phyloP scores from a whole-genome alignment of 2,329 filamentous ascomycete species.

The Colletotrichum sp. region DNA sequence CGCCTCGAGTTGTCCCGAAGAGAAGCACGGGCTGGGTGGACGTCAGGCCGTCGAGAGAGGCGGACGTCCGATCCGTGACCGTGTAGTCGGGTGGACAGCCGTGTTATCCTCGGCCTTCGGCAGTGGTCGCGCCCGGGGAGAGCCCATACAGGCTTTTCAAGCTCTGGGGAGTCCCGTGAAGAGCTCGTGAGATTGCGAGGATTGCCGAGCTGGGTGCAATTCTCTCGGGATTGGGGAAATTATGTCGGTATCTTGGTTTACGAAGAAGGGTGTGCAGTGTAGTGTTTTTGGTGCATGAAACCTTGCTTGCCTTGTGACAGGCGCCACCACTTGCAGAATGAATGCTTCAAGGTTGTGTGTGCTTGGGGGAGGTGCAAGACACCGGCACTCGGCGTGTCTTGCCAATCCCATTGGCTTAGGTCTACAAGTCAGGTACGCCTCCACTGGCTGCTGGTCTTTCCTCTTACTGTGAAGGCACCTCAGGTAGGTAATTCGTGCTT shows the following conservation, averaged over 20 bases:
- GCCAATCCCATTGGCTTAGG: background rate
- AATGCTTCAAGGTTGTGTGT: background rate
- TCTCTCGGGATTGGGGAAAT: background rate
- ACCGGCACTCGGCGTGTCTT: background rate
- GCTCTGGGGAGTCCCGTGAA: background rate
- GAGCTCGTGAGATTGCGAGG: conserved; percentile 13
- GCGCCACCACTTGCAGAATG: background rate
- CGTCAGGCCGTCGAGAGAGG: background rate
- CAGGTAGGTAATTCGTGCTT: background rate
- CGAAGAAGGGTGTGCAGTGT: background rate
- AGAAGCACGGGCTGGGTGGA: background rate
- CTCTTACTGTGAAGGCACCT: background rate
- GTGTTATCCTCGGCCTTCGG: conserved; percentile 22
- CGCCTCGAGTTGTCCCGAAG: conserved; percentile 19
- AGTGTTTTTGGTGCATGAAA: background rate
- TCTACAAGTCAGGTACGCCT: background rate
- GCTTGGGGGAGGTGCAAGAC: background rate
- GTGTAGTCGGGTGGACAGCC: conserved; percentile 9
- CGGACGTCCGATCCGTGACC: background rate
- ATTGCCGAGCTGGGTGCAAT: background rate
- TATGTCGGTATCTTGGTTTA: background rate
- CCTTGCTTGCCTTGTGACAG: background rate
- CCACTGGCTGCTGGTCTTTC: background rate
- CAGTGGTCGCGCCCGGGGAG: background rate
- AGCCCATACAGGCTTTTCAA: background rate